A percentile compares a stretch with the other conserved stretches of the same genome.
Conservation (phyloP, 2,329 filamentous ascomycete genomes). For the Cercospora beticola region DNA sequence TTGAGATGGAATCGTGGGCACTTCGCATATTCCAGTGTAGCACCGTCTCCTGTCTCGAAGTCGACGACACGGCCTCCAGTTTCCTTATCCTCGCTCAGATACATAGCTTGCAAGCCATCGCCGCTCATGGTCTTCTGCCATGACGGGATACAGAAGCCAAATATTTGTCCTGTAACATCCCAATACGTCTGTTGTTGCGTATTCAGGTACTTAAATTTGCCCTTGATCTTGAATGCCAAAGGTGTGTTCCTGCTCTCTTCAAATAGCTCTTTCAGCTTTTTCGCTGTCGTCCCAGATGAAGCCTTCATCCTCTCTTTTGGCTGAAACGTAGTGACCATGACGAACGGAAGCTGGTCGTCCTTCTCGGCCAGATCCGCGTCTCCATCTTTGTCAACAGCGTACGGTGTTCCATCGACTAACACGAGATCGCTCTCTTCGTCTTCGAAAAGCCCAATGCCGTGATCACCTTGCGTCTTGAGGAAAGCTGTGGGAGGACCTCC, state of each 20-base stretch:
- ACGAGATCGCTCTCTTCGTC: conserved; percentile 37
- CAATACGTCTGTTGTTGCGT: conserved; percentile 34
- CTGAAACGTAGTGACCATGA: conserved; percentile 45
- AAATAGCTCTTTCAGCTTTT: conserved; percentile 32
- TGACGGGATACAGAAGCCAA: conserved; percentile 42
- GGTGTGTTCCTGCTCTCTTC: conserved; percentile 41
- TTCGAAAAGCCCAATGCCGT: conserved; percentile 45
- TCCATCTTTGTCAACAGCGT: conserved; percentile 37
- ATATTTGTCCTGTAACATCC: conserved; percentile 42
- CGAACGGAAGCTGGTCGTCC: conserved; percentile 41
- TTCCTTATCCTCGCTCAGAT: conserved; percentile 37
- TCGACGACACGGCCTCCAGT: conserved; percentile 41
- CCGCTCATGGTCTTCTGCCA: conserved; percentile 46
- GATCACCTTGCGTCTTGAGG: conserved; percentile 44
- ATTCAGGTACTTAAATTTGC: conserved; percentile 39
- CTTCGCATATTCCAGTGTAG: conserved; percentile 41
- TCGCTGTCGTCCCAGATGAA: conserved; percentile 27
- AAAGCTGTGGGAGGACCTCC: conserved; percentile 39
- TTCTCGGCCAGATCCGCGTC: conserved; percentile 36
- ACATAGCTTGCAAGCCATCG: conserved; percentile 42
- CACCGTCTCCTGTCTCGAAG: conserved; percentile 40
- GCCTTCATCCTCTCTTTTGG: conserved; percentile 38
- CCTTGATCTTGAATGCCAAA: conserved; percentile 42
- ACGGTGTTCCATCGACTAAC: conserved; percentile 41
- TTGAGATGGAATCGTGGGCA: conserved; percentile 46